A percentile compares a stretch with the other conserved stretches of the same genome.
phyloP scores from a whole-genome alignment of 75 land plant species.

The Pinus taeda region DNA sequence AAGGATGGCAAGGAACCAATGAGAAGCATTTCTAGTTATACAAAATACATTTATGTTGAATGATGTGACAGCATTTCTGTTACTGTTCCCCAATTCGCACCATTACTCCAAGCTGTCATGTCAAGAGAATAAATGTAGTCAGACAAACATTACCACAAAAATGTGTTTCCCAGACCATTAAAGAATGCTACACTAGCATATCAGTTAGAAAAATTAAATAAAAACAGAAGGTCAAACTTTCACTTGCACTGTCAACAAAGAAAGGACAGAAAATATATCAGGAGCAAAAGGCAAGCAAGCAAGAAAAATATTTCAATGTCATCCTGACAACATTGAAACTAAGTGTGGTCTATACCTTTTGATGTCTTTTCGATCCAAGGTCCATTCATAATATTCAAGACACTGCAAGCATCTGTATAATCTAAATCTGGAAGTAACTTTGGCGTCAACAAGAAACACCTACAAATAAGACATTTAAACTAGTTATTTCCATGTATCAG shows the following conservation, averaged over 20 bases:
- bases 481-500: not conserved
- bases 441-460: conserved; percentile 95
- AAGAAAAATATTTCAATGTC: not conserved
- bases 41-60: not conserved
- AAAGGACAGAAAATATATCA: not conserved
- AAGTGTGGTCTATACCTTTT: conserved; percentile 41
- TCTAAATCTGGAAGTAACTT: conserved; percentile 89
- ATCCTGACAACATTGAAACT: not conserved
- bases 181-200: not conserved
- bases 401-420: conserved; percentile 88
- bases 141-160: not conserved
- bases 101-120: conserved; percentile 12
- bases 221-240: not conserved
- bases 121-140: not conserved
- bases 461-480: conserved; percentile 24
- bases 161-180: not conserved
- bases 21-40: too few species aligned
- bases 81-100: conserved; percentile 11
- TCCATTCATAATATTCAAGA: conserved; percentile 94
- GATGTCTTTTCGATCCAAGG: conserved; percentile 84
- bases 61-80: conserved; percentile 4
- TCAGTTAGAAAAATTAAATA: not conserved
- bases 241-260: not conserved
- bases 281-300: not conserved
- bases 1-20: too few species aligned